Base-by-base conservation (phyloP, 2,329 filamentous ascomycete species). In the Colletotrichum liaoningense region DNA sequence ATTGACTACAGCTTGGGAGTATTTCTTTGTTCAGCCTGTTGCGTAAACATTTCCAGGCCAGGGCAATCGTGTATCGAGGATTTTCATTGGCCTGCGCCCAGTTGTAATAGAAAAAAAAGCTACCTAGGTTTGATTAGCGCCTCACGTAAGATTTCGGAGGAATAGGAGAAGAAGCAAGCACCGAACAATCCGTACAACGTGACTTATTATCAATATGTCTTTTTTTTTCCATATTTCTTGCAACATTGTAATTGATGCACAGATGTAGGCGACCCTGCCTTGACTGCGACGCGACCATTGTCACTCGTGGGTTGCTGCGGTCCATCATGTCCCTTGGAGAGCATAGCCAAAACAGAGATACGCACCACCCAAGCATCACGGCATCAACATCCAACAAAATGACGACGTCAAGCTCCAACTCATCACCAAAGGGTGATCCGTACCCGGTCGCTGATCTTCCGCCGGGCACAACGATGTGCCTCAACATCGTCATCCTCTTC, bases 401-500 rank as follows among this genome's bases (percentile, higher is more conserved):
- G 38, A 16, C 38, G 38, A 19, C 38, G 38, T 42, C 38, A 7
- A 35, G 33, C 33, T 35, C 11, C 33, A 35, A 1, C 5, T 35
- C 33, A 35, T 5, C 33, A 1, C 33, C 33, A 35, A 35, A 35
- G 11, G 33, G 11, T 11, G 33, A 35, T 35, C 33, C 11, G 11
- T 11, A 12, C 11, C 33, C 33, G 33, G 5, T 8, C 3, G 16
- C 52, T 33, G n/a, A 16, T 42, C 38, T 16, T 42, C 38, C 16
- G 9, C 26, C 63, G 12, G 26, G 33, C 14, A 33, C 5, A 35
- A 35, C 11, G 26, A 28, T 73, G 33, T 59, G 62, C 16, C 77
- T 86, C 33, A 87, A 86, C 67, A 84, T 87, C 62, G 84, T 86
- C 22, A 85, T 87, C 24, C 85, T 87, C 38, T 82, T 87, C 1